phyloP scores from a whole-genome alignment of 2,329 filamentous ascomycete species.

The Emmonsiellopsis sp. region DNA sequence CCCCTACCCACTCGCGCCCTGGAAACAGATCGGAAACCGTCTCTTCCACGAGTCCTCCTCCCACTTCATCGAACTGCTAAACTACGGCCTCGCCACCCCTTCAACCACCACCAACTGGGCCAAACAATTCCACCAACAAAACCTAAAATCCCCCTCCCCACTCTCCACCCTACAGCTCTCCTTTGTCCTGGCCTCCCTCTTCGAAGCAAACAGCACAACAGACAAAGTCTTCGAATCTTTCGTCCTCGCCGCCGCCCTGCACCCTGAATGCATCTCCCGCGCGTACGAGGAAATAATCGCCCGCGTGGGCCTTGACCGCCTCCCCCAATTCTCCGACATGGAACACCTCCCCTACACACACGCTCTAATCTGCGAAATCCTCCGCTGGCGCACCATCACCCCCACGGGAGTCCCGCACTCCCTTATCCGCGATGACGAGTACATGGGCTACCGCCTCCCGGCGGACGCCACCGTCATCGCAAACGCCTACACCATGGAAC shows the following conservation, averaged over 20 bases:
- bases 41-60: too few species aligned
- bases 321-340: conserved; percentile 24
- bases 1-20: conserved; percentile 34
- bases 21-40: conserved; percentile 23
- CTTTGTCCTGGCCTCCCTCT: too few species aligned
- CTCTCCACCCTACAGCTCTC: too few species aligned
- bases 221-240: conserved; percentile 20
- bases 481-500: conserved; percentile 33
- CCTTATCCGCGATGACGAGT: conserved; percentile 36
- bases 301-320: conserved; percentile 20
- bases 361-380: conserved; percentile 23
- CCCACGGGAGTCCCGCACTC: conserved; percentile 40
- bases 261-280: conserved; percentile 30
- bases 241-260: conserved; percentile 37
- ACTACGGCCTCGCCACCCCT: too few species aligned
- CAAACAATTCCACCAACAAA: too few species aligned
- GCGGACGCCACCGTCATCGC: conserved; percentile 36
- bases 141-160: too few species aligned
- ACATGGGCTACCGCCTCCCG: conserved; percentile 40
- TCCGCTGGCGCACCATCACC: conserved; percentile 31
- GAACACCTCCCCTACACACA: conserved; percentile 22
- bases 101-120: too few species aligned
- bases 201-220: background rate
- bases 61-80: too few species aligned
- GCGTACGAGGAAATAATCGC: conserved; percentile 28